phyloP scores from a whole-genome alignment of 495 filamentous ascomycete genomes.

The Tuber microsphaerosporum region DNA sequence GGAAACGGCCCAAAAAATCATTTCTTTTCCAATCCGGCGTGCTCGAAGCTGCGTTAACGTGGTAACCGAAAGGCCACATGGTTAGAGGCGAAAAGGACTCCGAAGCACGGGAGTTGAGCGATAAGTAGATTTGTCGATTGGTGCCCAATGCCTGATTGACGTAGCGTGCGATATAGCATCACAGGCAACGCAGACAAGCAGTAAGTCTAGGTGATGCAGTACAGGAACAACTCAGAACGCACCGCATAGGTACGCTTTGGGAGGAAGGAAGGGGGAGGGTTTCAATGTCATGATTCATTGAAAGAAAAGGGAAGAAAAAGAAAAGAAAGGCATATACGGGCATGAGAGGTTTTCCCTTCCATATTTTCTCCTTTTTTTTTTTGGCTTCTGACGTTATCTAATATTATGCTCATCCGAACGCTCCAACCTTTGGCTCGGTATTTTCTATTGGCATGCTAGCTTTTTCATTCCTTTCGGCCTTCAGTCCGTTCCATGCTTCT shows the following conservation, averaged over 20 bases:
- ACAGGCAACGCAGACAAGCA: not conserved
- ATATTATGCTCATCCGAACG: not conserved
- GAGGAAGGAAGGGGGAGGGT: not conserved
- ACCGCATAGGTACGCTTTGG: not conserved
- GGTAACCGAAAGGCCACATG: not conserved
- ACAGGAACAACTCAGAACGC: not conserved
- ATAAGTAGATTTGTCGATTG: not conserved
- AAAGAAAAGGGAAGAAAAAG: not conserved
- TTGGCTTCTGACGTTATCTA: not conserved
- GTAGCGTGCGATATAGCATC: not conserved
- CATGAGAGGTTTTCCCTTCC: not conserved
- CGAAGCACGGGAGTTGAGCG: not conserved
- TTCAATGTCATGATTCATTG: not conserved
- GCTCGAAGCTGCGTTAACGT: not conserved
- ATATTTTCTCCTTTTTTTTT: not conserved
- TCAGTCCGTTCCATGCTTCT: not conserved
- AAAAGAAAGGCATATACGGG: not conserved
- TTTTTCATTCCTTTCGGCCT: not conserved
- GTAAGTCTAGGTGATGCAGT: not conserved
- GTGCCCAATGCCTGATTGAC: not conserved
- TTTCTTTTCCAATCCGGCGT: not conserved
- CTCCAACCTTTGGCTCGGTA: not conserved
- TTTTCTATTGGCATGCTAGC: not conserved
- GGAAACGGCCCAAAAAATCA: not conserved
- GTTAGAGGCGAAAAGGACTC: not conserved